These are phyloP conservation scores for Apiotrichum siamense DNA, from an alignment of 1,284 basidiomycete species.

Conservation along the genomic window DNA sequence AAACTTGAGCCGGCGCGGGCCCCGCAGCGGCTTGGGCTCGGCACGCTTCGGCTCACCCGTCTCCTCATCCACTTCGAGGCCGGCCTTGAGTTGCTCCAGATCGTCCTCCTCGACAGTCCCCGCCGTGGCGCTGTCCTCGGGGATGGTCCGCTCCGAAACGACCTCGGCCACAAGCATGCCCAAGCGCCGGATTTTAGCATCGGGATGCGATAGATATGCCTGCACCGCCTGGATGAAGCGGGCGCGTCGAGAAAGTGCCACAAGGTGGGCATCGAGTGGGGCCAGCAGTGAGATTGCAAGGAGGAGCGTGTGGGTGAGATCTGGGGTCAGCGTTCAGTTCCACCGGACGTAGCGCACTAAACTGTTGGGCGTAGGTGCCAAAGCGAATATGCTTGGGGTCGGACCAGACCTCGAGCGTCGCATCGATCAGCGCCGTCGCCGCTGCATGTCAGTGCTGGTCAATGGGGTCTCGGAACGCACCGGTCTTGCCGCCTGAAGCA, in stretches of 20 bases:
- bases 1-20: constrained; percentile 66
- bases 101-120: constrained; percentile 21
- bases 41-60: constrained; percentile 7
- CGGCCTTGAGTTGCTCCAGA: constrained; percentile 38
- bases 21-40: constrained; percentile 1
- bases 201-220: constrained; percentile 70
- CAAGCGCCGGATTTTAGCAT: constrained; percentile 69
- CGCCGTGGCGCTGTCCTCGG: constrained; percentile 3
- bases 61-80: constrained; percentile 35
- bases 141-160: constrained; percentile 35
- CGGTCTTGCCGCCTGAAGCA: constrained; percentile 13
- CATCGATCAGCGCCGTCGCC: constrained; percentile 30
- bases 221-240: constrained; percentile 68
- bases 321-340: constrained; percentile 42
- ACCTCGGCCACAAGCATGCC: constrained; percentile 91
- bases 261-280: constrained; percentile 48
- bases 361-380: constrained; percentile 37
- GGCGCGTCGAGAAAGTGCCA: constrained; percentile 50
- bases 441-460: constrained; percentile 2
- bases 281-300: constrained; percentile 59
- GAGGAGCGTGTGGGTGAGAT: constrained; percentile 65
- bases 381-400: constrained; percentile 46
- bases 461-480: constrained; percentile 4
- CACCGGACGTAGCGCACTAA: constrained; percentile 24
- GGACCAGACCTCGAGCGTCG: constrained; percentile 40